These are phyloP conservation scores for Mortierella sp. DNA, from an alignment of 371 early-diverging fungal genomes.

Conservation along the genomic window DNA sequence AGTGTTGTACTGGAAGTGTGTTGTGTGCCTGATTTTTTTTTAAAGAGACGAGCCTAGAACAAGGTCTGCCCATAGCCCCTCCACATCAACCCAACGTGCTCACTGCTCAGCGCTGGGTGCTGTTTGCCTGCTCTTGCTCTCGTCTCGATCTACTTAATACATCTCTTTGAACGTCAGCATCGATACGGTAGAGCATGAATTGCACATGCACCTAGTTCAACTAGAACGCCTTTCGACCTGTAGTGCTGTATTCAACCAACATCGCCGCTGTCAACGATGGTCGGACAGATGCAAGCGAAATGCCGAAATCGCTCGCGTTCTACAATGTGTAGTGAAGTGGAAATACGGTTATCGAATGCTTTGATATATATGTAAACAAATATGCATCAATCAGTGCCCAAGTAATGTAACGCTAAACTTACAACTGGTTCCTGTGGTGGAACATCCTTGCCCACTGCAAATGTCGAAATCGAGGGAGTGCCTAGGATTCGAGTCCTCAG, in stretches of 20 bases:
- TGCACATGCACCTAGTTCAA: too few species aligned
- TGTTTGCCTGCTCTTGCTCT: too few species aligned
- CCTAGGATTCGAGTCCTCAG: slow-evolving; percentile 66
- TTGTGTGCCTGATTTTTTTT: too few species aligned
- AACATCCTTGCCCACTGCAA: not conserved
- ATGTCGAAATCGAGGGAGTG: not conserved
- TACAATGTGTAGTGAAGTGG: not conserved
- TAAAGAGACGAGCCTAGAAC: not conserved
- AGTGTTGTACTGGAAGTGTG: too few species aligned
- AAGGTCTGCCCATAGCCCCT: not conserved
- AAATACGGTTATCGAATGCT: not conserved
- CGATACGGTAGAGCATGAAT: too few species aligned
- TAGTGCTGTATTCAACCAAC: slow-evolving; percentile 36
- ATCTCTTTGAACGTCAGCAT: too few species aligned
- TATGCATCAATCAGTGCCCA: too few species aligned
- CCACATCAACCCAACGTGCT: too few species aligned
- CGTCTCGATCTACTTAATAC: too few species aligned
- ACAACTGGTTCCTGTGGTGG: slow-evolving; percentile 28
- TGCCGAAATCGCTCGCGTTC: slow-evolving; percentile 42
- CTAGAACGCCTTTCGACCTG: slow-evolving; percentile 35
- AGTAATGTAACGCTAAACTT: not conserved
- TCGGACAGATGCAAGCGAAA: slow-evolving; percentile 40
- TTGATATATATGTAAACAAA: not conserved
- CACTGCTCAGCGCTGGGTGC: too few species aligned
- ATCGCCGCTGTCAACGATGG: slow-evolving; percentile 46